Conservation (phyloP, 805 yeast genomes). For the Yarrowia osloensis region DNA sequence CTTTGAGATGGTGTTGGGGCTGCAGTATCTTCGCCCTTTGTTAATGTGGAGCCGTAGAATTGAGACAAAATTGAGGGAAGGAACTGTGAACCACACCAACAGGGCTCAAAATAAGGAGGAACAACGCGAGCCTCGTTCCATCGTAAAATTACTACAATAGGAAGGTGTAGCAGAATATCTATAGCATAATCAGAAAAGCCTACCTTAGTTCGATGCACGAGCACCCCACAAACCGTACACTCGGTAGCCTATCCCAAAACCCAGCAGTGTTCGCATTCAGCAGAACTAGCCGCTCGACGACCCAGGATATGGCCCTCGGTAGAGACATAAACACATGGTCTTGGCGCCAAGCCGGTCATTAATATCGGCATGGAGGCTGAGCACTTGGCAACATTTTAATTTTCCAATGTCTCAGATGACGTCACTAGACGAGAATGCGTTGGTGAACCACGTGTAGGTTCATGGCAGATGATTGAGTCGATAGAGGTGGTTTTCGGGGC, state of each 20-base stretch:
- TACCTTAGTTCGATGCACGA: background rate
- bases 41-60: too few relatives aligned
- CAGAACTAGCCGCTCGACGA: background rate
- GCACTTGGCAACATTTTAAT: background rate
- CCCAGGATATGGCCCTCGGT: background rate
- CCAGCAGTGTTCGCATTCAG: background rate
- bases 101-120: too few relatives aligned
- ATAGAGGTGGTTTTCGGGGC: too few relatives aligned
- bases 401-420: conserved; percentile 1
- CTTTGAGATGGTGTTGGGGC: too few relatives aligned
- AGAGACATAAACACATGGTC: background rate
- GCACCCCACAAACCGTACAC: background rate
- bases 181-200: background rate
- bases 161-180: background rate
- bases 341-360: background rate
- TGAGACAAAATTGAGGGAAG: too few relatives aligned
- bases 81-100: too few relatives aligned
- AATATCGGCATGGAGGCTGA: background rate
- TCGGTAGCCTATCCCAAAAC: too few relatives aligned
- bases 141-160: background rate
- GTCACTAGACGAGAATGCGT: background rate
- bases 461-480: background rate
- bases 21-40: too few relatives aligned
- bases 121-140: too few relatives aligned
- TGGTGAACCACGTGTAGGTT: background rate